A percentile compares a stretch with the other conserved stretches of the same genome.
phyloP scores from a whole-genome alignment of 805 yeast species.

The Gaillardinia entomophila region DNA sequence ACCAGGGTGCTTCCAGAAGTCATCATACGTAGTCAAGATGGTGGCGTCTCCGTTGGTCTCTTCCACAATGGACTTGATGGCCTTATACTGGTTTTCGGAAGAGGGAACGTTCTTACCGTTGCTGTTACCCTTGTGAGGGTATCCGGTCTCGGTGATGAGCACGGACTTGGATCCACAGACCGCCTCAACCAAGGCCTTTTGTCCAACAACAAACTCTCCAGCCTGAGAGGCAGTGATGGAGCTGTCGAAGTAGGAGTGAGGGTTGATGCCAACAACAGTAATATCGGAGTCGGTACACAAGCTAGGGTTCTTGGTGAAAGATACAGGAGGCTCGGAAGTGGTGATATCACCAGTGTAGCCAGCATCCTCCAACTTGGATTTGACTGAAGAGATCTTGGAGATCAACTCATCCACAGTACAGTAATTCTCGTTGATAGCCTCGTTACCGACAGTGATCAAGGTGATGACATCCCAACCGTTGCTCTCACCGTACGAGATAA shows the following conservation, averaged over 20 bases:
- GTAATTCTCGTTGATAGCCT: conserved; percentile 66
- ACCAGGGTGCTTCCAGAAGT: conserved; percentile 85
- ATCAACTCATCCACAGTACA: conserved; percentile 58
- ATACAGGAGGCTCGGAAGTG: conserved; percentile 87
- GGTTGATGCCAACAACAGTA: conserved; percentile 81
- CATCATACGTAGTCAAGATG: conserved; percentile 75
- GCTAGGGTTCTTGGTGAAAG: conserved; percentile 55
- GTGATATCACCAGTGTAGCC: conserved; percentile 77
- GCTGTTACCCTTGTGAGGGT: conserved; percentile 67
- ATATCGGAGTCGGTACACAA: conserved; percentile 67
- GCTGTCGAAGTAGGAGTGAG: conserved; percentile 79
- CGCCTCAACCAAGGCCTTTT: conserved; percentile 47
- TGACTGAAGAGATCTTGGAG: conserved; percentile 59
- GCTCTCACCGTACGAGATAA: conserved; percentile 45
- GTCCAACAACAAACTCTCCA: conserved; percentile 65
- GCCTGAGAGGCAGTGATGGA: conserved; percentile 57
- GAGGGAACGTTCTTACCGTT: conserved; percentile 75
- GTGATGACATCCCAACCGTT: conserved; percentile 71
- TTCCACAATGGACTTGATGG: conserved; percentile 58
- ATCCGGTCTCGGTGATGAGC: conserved; percentile 80
- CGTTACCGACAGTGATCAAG: conserved; percentile 80
- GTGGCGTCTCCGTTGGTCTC: conserved; percentile 57
- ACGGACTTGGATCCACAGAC: conserved; percentile 55
- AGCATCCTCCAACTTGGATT: conserved; percentile 48
- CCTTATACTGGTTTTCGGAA: conserved; percentile 62